Conservation (phyloP, 2,329 filamentous ascomycete species). For the Dothideomycetes sp. region DNA sequence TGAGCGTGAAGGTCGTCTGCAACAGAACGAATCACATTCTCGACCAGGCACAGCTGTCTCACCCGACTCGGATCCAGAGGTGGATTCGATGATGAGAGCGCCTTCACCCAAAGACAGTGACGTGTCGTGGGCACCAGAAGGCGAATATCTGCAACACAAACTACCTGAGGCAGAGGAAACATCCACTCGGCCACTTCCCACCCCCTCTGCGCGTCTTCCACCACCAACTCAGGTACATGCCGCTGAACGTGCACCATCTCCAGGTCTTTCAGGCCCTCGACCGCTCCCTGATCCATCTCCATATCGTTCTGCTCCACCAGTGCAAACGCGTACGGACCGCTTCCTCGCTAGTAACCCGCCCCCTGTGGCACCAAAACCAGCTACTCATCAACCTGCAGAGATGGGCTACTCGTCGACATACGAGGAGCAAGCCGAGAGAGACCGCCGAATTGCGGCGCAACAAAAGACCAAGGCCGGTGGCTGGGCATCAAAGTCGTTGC, state of each 20-base stretch:
- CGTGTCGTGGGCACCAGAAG: constrained; percentile 59
- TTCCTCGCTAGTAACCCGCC: constrained; percentile 49
- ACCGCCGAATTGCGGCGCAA: constrained; percentile 50
- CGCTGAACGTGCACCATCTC: constrained; percentile 18
- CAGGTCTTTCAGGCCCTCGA: constrained; percentile 8
- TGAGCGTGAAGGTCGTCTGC: constrained; percentile 47
- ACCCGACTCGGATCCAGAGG: constrained; percentile 1
- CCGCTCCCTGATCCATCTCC: constrained; percentile 36
- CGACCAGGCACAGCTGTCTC: constrained; percentile 8
- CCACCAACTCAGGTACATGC: too few relatives aligned
- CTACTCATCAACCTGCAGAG: constrained; percentile 38
- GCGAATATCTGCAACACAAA: constrained; percentile 52
- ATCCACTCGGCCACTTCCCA: constrained; percentile 24
- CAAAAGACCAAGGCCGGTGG: constrained; percentile 53
- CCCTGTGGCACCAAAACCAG: constrained; percentile 32
- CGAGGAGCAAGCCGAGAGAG: constrained; percentile 49
- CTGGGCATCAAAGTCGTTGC: constrained; percentile 58
- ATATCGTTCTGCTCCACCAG: constrained; percentile 18
- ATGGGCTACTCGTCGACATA: constrained; percentile 47
- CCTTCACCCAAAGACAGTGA: constrained; percentile 41
- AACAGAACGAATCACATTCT: constrained; percentile 29
- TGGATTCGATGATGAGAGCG: constrained; percentile 8
- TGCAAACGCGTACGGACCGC: constrained; percentile 46
- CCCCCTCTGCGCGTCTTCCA: constrained; percentile 27
- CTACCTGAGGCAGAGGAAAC: constrained; percentile 37